A percentile compares a stretch with the other conserved stretches of the same genome.
Conservation (phyloP, 768 basidiomycete genomes). For the Lentinula guzmanii region DNA sequence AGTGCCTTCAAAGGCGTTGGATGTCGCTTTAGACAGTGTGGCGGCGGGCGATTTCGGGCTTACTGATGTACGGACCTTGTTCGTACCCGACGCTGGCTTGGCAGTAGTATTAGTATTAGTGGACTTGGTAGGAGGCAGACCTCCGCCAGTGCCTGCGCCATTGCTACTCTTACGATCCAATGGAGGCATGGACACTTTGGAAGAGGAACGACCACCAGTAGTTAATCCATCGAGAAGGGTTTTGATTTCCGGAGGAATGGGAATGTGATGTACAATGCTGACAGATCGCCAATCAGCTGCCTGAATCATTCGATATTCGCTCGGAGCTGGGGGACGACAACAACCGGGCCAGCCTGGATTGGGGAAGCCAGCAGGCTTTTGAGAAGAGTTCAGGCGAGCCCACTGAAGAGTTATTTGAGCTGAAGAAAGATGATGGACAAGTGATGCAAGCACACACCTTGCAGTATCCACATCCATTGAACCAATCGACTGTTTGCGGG, state of each 20-base stretch:
- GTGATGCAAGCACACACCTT: slow-evolving; percentile 48
- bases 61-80: slow-evolving; percentile 44
- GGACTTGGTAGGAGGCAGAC: slow-evolving; percentile 32
- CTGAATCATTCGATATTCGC: slow-evolving; percentile 58
- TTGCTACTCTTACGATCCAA: slow-evolving; percentile 42
- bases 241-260: slow-evolving; percentile 70
- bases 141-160: slow-evolving; percentile 38
- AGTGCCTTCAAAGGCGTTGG: slow-evolving; percentile 18
- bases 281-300: slow-evolving; percentile 80
- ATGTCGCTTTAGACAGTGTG: slow-evolving; percentile 30
- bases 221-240: slow-evolving; percentile 54
- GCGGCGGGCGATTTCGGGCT: slow-evolving; percentile 44
- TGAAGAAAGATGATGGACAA: slow-evolving; percentile 11
- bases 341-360: slow-evolving; percentile 88
- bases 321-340: slow-evolving; percentile 65
- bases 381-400: slow-evolving; percentile 54
- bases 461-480: slow-evolving; percentile 88
- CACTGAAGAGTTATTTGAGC: slow-evolving; percentile 42
- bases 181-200: slow-evolving; percentile 25
- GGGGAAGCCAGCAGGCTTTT: slow-evolving; percentile 47
- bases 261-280: slow-evolving; percentile 64
- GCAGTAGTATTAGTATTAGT: slow-evolving; percentile 17
- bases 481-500: slow-evolving; percentile 55
- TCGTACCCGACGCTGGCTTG: slow-evolving; percentile 26
- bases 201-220: slow-evolving; percentile 24